Evolutionary conservation across 345 rosid genomes (phyloP).

Genomic region (Murraya paniculata): DNA sequence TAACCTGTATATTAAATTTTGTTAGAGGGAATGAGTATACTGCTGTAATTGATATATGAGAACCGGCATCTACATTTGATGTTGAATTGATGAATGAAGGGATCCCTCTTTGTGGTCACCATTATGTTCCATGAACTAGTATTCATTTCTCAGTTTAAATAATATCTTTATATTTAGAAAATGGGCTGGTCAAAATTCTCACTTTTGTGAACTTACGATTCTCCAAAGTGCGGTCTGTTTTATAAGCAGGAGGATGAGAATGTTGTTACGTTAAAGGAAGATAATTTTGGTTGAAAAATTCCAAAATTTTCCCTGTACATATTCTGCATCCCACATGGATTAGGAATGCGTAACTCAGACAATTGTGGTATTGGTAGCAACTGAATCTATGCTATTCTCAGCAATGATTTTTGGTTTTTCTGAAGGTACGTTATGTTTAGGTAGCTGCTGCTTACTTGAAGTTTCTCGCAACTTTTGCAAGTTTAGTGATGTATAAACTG

Average conservation of each 20-base stretch:
- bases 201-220: no score
- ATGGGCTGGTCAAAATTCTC: no score
- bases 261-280: not conserved
- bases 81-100: not conserved
- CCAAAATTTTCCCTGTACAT: not conserved
- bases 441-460: slow-evolving; percentile 45
- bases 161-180: not conserved
- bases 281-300: not conserved
- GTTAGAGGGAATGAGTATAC: slow-evolving; percentile 31
- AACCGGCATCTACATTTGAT: not conserved
- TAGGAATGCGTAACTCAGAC: slow-evolving; percentile 8
- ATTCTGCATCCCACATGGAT: not conserved
- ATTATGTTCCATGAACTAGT: not conserved
- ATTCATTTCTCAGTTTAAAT: not conserved
- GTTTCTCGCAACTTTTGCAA: slow-evolving; percentile 38
- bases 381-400: slow-evolving; percentile 24
- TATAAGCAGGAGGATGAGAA: not conserved
- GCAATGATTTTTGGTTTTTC: slow-evolving; percentile 39
- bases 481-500: slow-evolving; percentile 66
- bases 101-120: slow-evolving; percentile 6
- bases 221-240: not conserved
- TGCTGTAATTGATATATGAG: slow-evolving; percentile 30
- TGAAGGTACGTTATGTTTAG: slow-evolving; percentile 30
- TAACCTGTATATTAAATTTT: slow-evolving; percentile 45
- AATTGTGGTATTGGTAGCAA: not conserved